These are phyloP conservation scores for Cucurbitaria berberidis DNA, from an alignment of 2,329 filamentous ascomycete species.

Conservation along the genomic window DNA sequence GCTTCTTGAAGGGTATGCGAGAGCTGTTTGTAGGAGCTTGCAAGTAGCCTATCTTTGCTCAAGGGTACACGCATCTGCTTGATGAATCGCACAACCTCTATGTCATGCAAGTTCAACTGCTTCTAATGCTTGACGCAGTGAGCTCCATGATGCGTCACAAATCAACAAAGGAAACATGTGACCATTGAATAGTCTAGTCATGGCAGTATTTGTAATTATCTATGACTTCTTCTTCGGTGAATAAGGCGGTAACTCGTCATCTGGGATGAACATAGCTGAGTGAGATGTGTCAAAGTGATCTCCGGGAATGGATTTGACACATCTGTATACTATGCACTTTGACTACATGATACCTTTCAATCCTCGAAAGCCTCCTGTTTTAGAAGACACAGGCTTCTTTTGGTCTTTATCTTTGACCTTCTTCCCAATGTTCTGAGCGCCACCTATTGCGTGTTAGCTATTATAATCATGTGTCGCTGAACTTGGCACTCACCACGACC, in stretches of 20 bases:
- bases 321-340: background rate
- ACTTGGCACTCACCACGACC: slow-evolving; percentile 58
- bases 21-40: slow-evolving; percentile 70
- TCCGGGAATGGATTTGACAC: background rate
- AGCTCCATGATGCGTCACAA: background rate
- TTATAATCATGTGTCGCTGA: slow-evolving; percentile 22
- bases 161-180: background rate
- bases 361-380: slow-evolving; percentile 49
- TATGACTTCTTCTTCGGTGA: background rate
- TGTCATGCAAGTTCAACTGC: background rate
- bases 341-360: slow-evolving; percentile 47
- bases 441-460: slow-evolving; percentile 49
- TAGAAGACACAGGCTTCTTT: slow-evolving; percentile 52
- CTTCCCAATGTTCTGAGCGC: slow-evolving; percentile 62
- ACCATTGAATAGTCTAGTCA: background rate
- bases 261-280: background rate
- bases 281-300: background rate
- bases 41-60: slow-evolving; percentile 44
- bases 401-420: slow-evolving; percentile 58
- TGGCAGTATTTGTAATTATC: background rate
- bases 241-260: background rate
- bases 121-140: background rate
- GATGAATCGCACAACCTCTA: background rate
- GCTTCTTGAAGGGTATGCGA: slow-evolving; percentile 81
- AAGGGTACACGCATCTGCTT: background rate